These are phyloP conservation scores for Globisporangium paddicum DNA, from an alignment of 352 stramenopile species.

Conservation along the genomic window DNA sequence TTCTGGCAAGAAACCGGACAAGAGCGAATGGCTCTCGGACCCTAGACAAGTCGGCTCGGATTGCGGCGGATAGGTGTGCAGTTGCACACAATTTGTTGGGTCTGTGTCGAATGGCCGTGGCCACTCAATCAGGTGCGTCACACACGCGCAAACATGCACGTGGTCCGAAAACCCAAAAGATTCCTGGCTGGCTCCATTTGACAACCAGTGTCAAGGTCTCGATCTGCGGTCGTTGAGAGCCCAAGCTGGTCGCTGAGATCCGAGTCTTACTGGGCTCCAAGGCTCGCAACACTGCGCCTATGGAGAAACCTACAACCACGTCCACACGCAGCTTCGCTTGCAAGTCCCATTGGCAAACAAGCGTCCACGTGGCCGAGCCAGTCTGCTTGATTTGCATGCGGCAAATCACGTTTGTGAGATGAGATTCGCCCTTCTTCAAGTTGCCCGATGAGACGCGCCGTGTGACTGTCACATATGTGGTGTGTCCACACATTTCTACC, in stretches of 20 bases:
- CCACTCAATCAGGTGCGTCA: not conserved
- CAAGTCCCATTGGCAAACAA: not conserved
- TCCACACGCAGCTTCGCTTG: too few relatives aligned
- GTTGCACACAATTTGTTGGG: not conserved
- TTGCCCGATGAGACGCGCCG: not conserved
- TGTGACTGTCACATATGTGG: not conserved
- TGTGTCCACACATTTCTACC: not conserved
- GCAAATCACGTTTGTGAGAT: not conserved
- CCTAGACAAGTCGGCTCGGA: not conserved
- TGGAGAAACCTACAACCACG: too few relatives aligned
- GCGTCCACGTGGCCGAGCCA: not conserved
- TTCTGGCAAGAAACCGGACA: not conserved
- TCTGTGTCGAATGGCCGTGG: not conserved
- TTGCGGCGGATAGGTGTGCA: conserved; percentile 1
- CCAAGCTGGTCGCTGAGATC: too few relatives aligned
- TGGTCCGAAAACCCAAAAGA: too few relatives aligned
- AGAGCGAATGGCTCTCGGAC: not conserved
- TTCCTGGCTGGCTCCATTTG: too few relatives aligned
- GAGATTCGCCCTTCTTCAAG: not conserved
- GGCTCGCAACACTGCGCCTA: too few relatives aligned
- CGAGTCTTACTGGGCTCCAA: too few relatives aligned
- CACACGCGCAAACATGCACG: too few relatives aligned
- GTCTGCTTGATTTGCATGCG: not conserved
- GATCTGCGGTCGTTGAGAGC: too few relatives aligned
- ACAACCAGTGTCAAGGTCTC: too few relatives aligned